Conservation (phyloP, 768 basidiomycete species). For the Boletellus sp. region DNA sequence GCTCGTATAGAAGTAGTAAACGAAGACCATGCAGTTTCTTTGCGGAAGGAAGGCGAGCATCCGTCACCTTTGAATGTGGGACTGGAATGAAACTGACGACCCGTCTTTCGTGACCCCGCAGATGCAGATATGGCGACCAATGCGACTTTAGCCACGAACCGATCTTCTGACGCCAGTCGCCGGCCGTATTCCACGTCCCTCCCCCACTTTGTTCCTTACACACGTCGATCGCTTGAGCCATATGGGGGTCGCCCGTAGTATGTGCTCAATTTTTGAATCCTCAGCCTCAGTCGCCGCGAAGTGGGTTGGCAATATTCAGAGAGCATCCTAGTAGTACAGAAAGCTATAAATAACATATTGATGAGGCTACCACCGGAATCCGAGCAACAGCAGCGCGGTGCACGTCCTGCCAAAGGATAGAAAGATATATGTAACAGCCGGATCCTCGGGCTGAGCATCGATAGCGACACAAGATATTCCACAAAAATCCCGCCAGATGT, state of each 20-base stretch:
- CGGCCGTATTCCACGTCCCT: no score
- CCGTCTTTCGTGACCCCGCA: conserved; percentile 49
- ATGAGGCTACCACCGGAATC: conserved; percentile 24
- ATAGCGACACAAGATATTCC: conserved; percentile 34
- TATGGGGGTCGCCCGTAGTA: no score
- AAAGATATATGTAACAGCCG: conserved; percentile 30
- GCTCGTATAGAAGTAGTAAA: conserved; percentile 75
- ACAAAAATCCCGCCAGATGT: conserved; percentile 30
- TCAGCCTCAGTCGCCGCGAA: conserved; percentile 6
- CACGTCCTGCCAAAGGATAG: conserved; percentile 27
- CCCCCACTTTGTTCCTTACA: neutral
- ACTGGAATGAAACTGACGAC: conserved; percentile 34
- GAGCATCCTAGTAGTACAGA: conserved; percentile 32
- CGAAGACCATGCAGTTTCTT: conserved; percentile 89
- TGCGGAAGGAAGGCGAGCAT: conserved; percentile 90
- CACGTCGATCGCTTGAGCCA: neutral
- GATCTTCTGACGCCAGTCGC: conserved; percentile 34
- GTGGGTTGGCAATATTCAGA: conserved; percentile 16
- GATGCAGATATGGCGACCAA: conserved; percentile 86
- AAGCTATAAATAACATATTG: conserved; percentile 36
- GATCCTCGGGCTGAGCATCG: conserved; percentile 19
- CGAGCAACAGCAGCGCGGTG: conserved; percentile 20
- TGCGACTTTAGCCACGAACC: conserved; percentile 80
- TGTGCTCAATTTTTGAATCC: neutral
- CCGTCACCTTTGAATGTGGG: conserved; percentile 35